phyloP scores from a whole-genome alignment of 139 green algal species.

The Nannochloris sp. region DNA sequence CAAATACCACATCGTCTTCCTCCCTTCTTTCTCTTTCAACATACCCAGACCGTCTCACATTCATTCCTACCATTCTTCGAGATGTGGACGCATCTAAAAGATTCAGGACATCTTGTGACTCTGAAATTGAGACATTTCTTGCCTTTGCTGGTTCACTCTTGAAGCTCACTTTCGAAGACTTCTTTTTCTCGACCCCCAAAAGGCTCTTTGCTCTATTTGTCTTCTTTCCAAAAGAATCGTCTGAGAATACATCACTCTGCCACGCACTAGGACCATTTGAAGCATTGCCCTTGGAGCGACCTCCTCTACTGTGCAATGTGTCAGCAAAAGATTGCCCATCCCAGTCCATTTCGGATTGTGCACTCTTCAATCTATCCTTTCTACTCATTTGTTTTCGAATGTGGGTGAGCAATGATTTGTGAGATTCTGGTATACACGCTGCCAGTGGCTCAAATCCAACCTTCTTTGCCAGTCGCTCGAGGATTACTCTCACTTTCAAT shows the following conservation, averaged over 20 bases:
- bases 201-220: background rate
- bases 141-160: slow-evolving; percentile 4
- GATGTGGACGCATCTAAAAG: slow-evolving; percentile 64
- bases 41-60: slow-evolving; percentile 5
- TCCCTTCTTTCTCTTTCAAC: slow-evolving; percentile 10
- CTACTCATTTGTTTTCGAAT: slow-evolving; percentile 70
- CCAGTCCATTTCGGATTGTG: slow-evolving; percentile 20
- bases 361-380: slow-evolving; percentile 38
- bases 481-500: slow-evolving; percentile 80
- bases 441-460: slow-evolving; percentile 80
- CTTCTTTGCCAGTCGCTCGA: slow-evolving; percentile 78
- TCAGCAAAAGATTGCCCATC: slow-evolving; percentile 17
- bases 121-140: slow-evolving; percentile 7
- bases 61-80: slow-evolving; percentile 12
- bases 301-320: background rate
- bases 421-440: slow-evolving; percentile 53
- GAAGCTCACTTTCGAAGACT: slow-evolving; percentile 2
- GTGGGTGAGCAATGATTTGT: slow-evolving; percentile 73
- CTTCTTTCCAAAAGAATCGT: slow-evolving; percentile 1
- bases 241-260: slow-evolving; percentile 70
- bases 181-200: slow-evolving; percentile 5
- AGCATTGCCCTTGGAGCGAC: slow-evolving; percentile 14
- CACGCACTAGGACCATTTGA: slow-evolving; percentile 39
- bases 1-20: slow-evolving; percentile 30
- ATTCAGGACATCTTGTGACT: slow-evolving; percentile 61